These are phyloP conservation scores for Trifolium fragiferum DNA, from an alignment of 306 rosid species.

Conservation along the genomic window DNA sequence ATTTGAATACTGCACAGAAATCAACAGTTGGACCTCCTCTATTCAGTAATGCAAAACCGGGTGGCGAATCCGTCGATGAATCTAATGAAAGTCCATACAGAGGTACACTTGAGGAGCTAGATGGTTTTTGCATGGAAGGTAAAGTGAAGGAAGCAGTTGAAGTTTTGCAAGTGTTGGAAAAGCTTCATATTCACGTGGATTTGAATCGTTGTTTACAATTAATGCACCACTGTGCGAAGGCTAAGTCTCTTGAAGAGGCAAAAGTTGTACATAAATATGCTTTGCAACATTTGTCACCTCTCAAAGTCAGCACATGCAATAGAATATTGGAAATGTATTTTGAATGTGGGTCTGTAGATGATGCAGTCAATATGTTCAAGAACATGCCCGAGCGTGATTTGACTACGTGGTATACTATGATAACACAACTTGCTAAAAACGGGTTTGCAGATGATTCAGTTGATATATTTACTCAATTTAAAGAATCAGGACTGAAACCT, in stretches of 20 bases:
- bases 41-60: constrained; percentile 44
- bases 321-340: constrained; percentile 75
- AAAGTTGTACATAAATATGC: constrained; percentile 56
- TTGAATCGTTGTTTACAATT: constrained; percentile 23
- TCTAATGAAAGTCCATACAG: constrained; percentile 37
- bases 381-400: constrained; percentile 40
- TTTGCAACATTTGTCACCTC: constrained; percentile 54
- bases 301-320: constrained; percentile 59
- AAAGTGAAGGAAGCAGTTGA: constrained; percentile 45
- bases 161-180: constrained; percentile 23
- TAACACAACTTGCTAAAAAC: constrained; percentile 8
- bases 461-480: constrained; percentile 62
- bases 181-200: constrained; percentile 18
- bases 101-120: constrained; percentile 67
- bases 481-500: constrained; percentile 64
- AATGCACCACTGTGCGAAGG: constrained; percentile 58
- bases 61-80: constrained; percentile 37
- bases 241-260: constrained; percentile 69
- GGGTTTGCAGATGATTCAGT: constrained; percentile 26
- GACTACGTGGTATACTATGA: constrained; percentile 31
- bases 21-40: constrained; percentile 44
- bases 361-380: constrained; percentile 61
- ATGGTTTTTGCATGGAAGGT: constrained; percentile 62
- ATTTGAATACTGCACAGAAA: not conserved
- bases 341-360: constrained; percentile 78